Evolutionary conservation across 2,329 filamentous ascomycete genomes (phyloP), one percentile per base, ranked within the genome.

Genomic region (Cercospora sp.): DNA sequence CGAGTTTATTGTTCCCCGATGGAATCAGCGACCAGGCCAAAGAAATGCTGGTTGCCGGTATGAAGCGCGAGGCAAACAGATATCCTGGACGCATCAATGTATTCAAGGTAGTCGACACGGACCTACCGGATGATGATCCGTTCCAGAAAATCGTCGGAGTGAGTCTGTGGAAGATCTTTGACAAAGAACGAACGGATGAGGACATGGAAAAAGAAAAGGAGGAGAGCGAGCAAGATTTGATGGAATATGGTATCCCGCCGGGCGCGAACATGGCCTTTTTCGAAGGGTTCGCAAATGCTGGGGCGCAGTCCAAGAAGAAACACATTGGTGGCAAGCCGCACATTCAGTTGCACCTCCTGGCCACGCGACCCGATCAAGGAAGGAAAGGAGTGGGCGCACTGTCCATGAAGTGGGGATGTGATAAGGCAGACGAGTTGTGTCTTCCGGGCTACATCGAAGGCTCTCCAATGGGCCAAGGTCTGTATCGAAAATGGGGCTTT

Each of bases 401-500:
- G 69, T 69, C 80, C 28, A 40, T 84, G 68, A 69, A 80, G 18
- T 80, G 78, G 78, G 82, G 81, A 0, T 37, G 80, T 12, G 69
- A 77, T 32, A 76, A 79, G 63, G 82, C 81, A 34, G 81, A 84
- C 71, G 68, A 75, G 57, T 71, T 79, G 59, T 78, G 78, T 0
- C 43, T 82, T 59, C 72, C 74, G 13, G 74, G 73, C 2, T 84
- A 82, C 73, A 61, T 84, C 37, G 81, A 82, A 69, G 76, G 78
- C 6, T 80, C 76, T n/a, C 71, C 75, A 26, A 71, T 73, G 59
- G 82, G 79, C 0, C 74, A 76, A 64, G 74, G 74, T 9, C 66
- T 84, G 21, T 84, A 84, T 68, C 77, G 78, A 70, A 75, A 73
- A 64, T 78, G 72, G 70, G 79, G 77, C 37, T 82, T 77, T 66